These are phyloP conservation scores for Thelonectria olida DNA, from an alignment of 2,329 filamentous ascomycete species.

Conservation along the genomic window DNA sequence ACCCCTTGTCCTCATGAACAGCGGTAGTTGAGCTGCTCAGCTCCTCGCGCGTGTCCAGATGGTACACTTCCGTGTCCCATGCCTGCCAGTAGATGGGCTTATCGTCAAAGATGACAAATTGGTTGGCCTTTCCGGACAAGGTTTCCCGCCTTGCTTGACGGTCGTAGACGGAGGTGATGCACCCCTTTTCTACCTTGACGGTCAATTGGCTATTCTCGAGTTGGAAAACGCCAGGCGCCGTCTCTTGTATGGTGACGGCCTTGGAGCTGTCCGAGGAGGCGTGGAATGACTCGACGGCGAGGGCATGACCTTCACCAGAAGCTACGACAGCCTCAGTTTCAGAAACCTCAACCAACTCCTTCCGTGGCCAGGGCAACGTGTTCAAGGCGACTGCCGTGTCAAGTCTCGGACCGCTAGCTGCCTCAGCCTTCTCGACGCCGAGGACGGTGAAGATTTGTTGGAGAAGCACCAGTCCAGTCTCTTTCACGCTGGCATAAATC, in stretches of 20 bases:
- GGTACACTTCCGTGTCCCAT: conserved; percentile 98
- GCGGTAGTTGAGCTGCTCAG: conserved; percentile 73
- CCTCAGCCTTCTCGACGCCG: too few species aligned
- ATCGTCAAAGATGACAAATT: conserved; percentile 95
- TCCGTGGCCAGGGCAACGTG: conserved; percentile 86
- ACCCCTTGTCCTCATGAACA: conserved; percentile 76
- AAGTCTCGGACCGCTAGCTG: too few species aligned
- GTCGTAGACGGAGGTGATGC: conserved; percentile 78
- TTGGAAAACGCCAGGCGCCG: too few species aligned
- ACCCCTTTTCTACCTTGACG: conserved; percentile 77
- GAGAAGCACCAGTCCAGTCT: conserved; percentile 67
- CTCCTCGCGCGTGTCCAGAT: conserved; percentile 81
- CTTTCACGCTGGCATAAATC: conserved; percentile 85
- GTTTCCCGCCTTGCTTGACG: conserved; percentile 82
- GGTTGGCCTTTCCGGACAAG: conserved; percentile 82
- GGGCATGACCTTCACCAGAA: conserved; percentile 65
- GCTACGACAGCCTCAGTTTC: conserved; percentile 62
- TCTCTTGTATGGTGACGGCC: too few species aligned
- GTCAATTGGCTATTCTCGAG: conserved; percentile 82
- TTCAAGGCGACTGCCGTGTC: conserved; percentile 84
- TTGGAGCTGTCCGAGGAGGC: too few species aligned
- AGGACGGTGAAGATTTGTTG: too few species aligned
- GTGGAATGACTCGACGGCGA: conserved; percentile 63
- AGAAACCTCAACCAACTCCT: conserved; percentile 75
- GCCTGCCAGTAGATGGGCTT: conserved; percentile 98